Conservation (phyloP, 2,329 filamentous ascomycete genomes). For the Scedosporium dehoogii region DNA sequence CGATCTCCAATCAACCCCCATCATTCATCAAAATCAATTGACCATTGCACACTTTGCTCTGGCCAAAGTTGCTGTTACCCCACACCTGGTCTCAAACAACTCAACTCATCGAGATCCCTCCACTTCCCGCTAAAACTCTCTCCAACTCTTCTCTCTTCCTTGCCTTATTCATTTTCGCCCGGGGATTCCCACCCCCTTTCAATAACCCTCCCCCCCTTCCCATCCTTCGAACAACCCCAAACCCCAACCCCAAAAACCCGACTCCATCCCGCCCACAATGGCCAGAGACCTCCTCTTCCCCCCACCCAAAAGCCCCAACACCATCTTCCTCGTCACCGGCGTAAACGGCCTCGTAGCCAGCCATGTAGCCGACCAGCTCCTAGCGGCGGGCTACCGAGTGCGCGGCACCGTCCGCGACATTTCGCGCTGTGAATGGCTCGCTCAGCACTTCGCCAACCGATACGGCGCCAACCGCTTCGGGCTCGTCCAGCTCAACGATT, state of each 20-base stretch:
- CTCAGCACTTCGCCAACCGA: conserved; percentile 7
- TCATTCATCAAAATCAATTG: no score
- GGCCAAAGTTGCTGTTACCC: no score
- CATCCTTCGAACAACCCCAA: background rate
- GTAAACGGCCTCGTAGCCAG: conserved; percentile 7
- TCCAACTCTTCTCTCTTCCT: background rate
- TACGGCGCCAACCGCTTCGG: conserved; percentile 13
- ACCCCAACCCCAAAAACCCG: background rate
- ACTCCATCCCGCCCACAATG: background rate
- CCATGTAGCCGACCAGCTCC: conserved; percentile 6
- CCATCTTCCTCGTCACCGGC: conserved; percentile 8
- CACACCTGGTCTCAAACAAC: no score
- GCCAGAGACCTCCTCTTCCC: background rate
- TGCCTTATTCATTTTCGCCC: background rate
- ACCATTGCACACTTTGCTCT: no score
- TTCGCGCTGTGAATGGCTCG: background rate
- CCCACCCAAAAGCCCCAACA: background rate
- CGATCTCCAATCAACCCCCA: no score
- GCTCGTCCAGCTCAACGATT: conserved; percentile 24
- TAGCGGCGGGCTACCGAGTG: conserved; percentile 17
- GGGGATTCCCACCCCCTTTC: background rate
- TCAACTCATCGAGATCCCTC: background rate
- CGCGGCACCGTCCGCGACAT: conserved; percentile 18
- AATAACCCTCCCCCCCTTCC: background rate
- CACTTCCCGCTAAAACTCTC: background rate